Percentiles rank a stretch among this genome's conserved stretches.
Conservation (phyloP, 139 green algal genomes). For the Eudorina sp. region DNA sequence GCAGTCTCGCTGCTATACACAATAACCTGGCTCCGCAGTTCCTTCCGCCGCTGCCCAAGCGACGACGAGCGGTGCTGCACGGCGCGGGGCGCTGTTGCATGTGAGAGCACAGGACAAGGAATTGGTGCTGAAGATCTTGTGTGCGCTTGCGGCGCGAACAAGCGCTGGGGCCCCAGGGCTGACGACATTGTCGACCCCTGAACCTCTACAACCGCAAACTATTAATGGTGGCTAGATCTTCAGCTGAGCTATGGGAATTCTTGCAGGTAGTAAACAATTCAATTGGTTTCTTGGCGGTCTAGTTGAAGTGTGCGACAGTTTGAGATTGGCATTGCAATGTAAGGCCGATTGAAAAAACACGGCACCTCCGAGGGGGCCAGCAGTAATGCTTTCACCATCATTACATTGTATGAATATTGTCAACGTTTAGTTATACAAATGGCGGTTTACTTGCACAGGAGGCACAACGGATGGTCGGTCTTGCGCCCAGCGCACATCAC, state of each 20-base stretch:
- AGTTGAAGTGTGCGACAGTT: too few relatives aligned
- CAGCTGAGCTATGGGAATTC: not conserved
- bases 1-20: constrained; percentile 14
- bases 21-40: not conserved
- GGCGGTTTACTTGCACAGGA: too few relatives aligned
- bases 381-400: too few relatives aligned
- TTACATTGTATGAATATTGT: too few relatives aligned
- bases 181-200: constrained; percentile 2
- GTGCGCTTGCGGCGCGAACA: not conserved
- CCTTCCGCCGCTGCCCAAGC: not conserved
- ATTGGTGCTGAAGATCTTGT: not conserved
- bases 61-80: not conserved
- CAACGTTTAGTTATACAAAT: too few relatives aligned
- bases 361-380: too few relatives aligned
- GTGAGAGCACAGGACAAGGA: not conserved
- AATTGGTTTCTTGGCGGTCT: not conserved
- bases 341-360: too few relatives aligned
- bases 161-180: not conserved
- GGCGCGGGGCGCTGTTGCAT: not conserved
- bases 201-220: constrained; percentile 6
- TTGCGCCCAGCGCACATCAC: too few relatives aligned
- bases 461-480: too few relatives aligned
- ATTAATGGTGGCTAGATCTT: not conserved
- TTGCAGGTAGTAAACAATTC: not conserved
- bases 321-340: too few relatives aligned